Percentiles rank a stretch among this genome's conserved stretches.
These are phyloP conservation scores for Blastobotrys aristatus DNA, from an alignment of 1,139 yeast species.

Conservation along the genomic window DNA sequence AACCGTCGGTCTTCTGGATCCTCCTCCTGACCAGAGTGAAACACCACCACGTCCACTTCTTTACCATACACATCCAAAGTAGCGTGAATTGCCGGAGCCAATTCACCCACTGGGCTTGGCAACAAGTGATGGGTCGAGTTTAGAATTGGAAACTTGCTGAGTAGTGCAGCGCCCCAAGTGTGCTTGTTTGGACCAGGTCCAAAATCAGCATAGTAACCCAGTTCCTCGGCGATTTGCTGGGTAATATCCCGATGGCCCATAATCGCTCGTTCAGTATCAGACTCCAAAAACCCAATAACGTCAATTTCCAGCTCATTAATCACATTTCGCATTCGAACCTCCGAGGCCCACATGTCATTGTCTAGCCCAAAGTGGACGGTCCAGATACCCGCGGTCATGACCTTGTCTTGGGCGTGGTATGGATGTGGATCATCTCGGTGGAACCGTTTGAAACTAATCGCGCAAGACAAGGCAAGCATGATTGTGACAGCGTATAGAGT, in stretches of 20 bases:
- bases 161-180: constrained; percentile 94
- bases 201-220: constrained; percentile 90
- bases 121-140: constrained; percentile 84
- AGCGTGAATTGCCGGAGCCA: constrained; percentile 97
- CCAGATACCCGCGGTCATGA: constrained; percentile 96
- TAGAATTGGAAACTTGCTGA: constrained; percentile 90
- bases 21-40: constrained; percentile 98
- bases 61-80: constrained; percentile 88
- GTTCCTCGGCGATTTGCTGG: constrained; percentile 84
- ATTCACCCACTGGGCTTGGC: constrained; percentile 96
- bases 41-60: constrained; percentile 82
- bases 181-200: constrained; percentile 98
- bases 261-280: constrained; percentile 88
- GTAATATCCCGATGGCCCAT: constrained; percentile 96
- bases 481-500: constrained; percentile 27
- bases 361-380: constrained; percentile 95
- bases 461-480: constrained; percentile 32
- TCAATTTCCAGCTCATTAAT: constrained; percentile 83
- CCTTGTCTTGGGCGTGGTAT: constrained; percentile 65
- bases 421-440: constrained; percentile 61
- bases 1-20: constrained; percentile 88
- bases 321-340: constrained; percentile 79
- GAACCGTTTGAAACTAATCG: constrained; percentile 53
- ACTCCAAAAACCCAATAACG: constrained; percentile 83
- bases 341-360: constrained; percentile 98